Base-by-base conservation (phyloP, 78 protist species). In the Dictyostelium firmibasis region DNA sequence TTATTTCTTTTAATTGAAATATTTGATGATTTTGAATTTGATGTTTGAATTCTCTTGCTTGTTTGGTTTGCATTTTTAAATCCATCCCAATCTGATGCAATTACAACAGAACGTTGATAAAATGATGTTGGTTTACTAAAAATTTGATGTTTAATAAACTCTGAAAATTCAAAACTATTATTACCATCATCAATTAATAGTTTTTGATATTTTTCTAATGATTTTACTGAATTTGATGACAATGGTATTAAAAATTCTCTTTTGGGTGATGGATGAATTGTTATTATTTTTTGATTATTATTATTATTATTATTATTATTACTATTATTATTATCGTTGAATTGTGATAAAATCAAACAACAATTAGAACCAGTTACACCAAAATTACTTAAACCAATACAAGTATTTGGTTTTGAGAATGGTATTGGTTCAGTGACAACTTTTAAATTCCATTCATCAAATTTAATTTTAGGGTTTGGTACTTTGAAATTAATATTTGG, bases 331-430 rank as follows among this genome's bases (percentile, higher is more conserved):
- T 16, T 50, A 50, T 16, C 16, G 20, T 77, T 77, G n/a, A 29
- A 41, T 25, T 35, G 29, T 41, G 41, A 35, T 75, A 86, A 74
- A 36, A 86, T 29, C 18, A 85, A 20, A 43, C 96, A 97, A 13
- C 74, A 77, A 81, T 97, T 97, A 67, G 98, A 95, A 20, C 98
- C 98, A 53, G 97, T 94, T 11, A 96, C 81, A 64, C 98, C 98
- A 72, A 97, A 97, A 33, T 79, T 62, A 50, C 82, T 89, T 7
- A 89, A 69, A 20, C 81, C 86, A 36, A 89, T 81, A 47, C 29
- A 11, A 13, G 82, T 74, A 13, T 18, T 14, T 78, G 35, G 43
- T 23, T 89, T 78, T 25, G 81, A 64, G 9, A 89, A 89, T 29
- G 86, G 86, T 1, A 36, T 76, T 33, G 20, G 25, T 20, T 85